Evolutionary conservation across 2,329 filamentous ascomycete genomes (phyloP).

Genomic region (Elsinoe necatrix): DNA sequence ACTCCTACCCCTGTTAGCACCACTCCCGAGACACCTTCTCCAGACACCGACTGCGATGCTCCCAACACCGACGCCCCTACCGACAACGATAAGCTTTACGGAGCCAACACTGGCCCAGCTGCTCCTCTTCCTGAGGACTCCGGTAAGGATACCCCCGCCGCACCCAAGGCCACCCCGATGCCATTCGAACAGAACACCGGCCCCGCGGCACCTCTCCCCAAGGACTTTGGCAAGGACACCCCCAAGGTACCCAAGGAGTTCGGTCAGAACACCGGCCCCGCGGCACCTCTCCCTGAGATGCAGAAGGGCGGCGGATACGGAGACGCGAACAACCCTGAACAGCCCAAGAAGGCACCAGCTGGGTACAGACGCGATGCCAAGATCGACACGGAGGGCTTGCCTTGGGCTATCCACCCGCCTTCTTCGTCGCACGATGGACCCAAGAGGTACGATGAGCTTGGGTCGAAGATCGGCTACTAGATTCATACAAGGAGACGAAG

Average conservation of each 20-base stretch:
- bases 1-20: not conserved
- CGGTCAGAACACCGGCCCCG: not conserved
- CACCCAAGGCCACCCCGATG: not conserved
- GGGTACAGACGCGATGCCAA: not conserved
- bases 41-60: not conserved
- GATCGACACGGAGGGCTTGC: not conserved
- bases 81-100: not conserved
- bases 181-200: not conserved
- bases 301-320: not conserved
- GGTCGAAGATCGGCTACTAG: no score
- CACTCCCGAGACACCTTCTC: no score
- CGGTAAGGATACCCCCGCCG: not conserved
- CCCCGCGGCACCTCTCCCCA: not conserved
- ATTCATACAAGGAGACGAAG: no score
- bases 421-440: not conserved
- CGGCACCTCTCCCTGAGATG: not conserved
- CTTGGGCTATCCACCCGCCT: not conserved
- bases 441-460: not conserved
- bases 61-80: not conserved
- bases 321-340: not conserved
- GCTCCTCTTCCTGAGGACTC: not conserved
- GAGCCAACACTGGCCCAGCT: not conserved
- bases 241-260: not conserved
- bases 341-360: not conserved
- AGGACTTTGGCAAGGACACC: not conserved